Evolutionary conservation across 2,329 filamentous ascomycete genomes (phyloP).

Genomic region (Elsinoe fawcettii): DNA sequence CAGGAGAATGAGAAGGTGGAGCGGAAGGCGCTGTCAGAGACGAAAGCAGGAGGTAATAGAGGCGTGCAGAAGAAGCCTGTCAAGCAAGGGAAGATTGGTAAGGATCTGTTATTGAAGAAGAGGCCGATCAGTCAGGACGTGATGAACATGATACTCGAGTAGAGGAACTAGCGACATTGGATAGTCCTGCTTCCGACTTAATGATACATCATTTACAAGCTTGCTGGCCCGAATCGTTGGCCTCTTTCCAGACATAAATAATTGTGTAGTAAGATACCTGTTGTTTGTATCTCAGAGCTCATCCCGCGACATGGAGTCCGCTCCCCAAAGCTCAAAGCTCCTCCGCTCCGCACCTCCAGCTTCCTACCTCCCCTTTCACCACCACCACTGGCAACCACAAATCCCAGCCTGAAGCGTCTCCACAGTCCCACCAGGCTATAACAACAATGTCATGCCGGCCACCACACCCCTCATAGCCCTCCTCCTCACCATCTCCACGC

Average conservation of each 20-base stretch:
- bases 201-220: too few relatives aligned
- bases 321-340: background rate
- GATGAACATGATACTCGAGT: slow-evolving; percentile 15
- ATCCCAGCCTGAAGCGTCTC: too few relatives aligned
- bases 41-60: slow-evolving; percentile 27
- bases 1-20: background rate
- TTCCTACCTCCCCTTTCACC: background rate
- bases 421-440: background rate
- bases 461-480: slow-evolving; percentile 55
- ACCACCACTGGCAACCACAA: background rate
- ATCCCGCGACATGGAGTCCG: background rate
- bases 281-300: background rate
- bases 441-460: background rate
- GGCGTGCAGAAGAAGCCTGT: background rate
- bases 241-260: too few relatives aligned
- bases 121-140: slow-evolving; percentile 20
- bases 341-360: background rate
- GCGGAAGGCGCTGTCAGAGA: slow-evolving; percentile 16
- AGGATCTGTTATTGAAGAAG: slow-evolving; percentile 21
- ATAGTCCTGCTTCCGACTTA: background rate
- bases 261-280: too few relatives aligned
- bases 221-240: too few relatives aligned
- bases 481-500: slow-evolving; percentile 65
- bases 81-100: slow-evolving; percentile 11
- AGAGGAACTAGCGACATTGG: background rate